Percentiles rank a stretch among this genome's conserved stretches.
phyloP scores from a whole-genome alignment of 192 early-diverging fungal species.

The Linnemannia schmuckeri region DNA sequence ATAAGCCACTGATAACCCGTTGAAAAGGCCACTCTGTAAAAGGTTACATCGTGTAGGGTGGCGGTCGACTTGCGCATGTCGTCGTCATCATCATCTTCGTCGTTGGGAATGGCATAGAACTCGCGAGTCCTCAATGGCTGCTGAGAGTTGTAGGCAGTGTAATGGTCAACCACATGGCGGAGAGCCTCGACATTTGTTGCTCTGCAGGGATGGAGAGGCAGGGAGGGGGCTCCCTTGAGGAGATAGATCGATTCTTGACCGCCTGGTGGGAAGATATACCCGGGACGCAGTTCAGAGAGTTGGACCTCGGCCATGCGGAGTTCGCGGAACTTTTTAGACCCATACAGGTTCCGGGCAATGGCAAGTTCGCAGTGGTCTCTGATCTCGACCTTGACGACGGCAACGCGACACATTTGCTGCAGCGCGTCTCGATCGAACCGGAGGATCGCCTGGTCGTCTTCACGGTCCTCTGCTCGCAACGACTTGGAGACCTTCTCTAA shows the following conservation, averaged over 20 bases:
- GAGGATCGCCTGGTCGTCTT: slow-evolving; percentile 52
- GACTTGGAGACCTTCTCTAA: slow-evolving; percentile 49
- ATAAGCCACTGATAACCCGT: slow-evolving; percentile 52
- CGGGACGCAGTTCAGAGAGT: slow-evolving; percentile 29
- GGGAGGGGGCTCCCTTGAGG: slow-evolving; percentile 48
- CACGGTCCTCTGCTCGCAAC: slow-evolving; percentile 37
- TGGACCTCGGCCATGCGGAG: slow-evolving; percentile 52
- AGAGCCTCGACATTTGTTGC: slow-evolving; percentile 56
- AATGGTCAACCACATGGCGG: slow-evolving; percentile 46
- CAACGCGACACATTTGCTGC: slow-evolving; percentile 48
- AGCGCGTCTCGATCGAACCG: slow-evolving; percentile 48
- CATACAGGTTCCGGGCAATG: slow-evolving; percentile 53
- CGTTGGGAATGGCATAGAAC: slow-evolving; percentile 39
- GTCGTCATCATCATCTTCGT: slow-evolving; percentile 41
- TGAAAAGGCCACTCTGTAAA: slow-evolving; percentile 48
- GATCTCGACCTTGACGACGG: slow-evolving; percentile 47
- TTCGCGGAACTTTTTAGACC: slow-evolving; percentile 52
- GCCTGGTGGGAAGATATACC: slow-evolving; percentile 52
- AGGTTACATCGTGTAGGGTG: slow-evolving; percentile 39
- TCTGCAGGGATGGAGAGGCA: slow-evolving; percentile 48
- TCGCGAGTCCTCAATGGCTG: slow-evolving; percentile 46
- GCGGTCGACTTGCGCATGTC: slow-evolving; percentile 25
- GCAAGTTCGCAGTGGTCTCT: slow-evolving; percentile 53
- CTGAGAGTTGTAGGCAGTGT: slow-evolving; percentile 50
- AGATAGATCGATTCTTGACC: slow-evolving; percentile 56